Conservation (phyloP, 2,329 filamentous ascomycete species). For the Pseudogymnoascus sp. region DNA sequence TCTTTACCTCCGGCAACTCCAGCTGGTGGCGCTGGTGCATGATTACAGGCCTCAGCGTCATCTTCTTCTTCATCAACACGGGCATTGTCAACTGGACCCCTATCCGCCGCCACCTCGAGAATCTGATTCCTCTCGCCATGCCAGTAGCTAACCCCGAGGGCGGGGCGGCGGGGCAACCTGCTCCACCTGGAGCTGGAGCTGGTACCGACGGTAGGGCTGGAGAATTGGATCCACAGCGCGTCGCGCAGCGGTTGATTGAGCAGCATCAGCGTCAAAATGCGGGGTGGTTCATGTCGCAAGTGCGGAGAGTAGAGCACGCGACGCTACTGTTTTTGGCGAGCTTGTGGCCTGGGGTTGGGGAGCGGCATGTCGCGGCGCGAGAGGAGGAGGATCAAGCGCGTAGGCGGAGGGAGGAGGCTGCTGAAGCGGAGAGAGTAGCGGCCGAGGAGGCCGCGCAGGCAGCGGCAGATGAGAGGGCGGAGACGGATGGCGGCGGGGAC, state of each 20-base stretch:
- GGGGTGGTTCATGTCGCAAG: slow-evolving; percentile 41
- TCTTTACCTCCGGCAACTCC: slow-evolving; percentile 49
- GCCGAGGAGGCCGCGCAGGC: slow-evolving; percentile 21
- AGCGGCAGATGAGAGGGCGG: slow-evolving; percentile 14
- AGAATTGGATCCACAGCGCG: slow-evolving; percentile 39
- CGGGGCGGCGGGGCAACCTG: slow-evolving; percentile 25
- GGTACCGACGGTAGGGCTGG: neutral
- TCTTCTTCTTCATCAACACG: slow-evolving; percentile 51
- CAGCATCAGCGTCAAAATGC: slow-evolving; percentile 37
- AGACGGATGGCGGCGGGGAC: neutral
- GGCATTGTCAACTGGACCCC: slow-evolving; percentile 52
- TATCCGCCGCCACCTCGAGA: slow-evolving; percentile 49
- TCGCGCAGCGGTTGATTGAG: slow-evolving; percentile 46
- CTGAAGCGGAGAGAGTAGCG: slow-evolving; percentile 19
- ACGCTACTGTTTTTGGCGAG: slow-evolving; percentile 56
- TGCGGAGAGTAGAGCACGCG: slow-evolving; percentile 49
- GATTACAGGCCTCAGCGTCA: slow-evolving; percentile 44
- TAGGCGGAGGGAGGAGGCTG: slow-evolving; percentile 23
- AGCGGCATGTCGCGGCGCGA: slow-evolving; percentile 46
- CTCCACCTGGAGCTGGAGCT: slow-evolving; percentile 23
- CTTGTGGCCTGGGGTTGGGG: slow-evolving; percentile 55
- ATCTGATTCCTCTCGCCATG: slow-evolving; percentile 46
- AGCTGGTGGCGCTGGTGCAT: slow-evolving; percentile 52
- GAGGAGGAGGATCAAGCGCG: slow-evolving; percentile 20
- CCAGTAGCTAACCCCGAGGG: slow-evolving; percentile 20